A percentile compares a stretch with the other conserved stretches of the same genome.
These are phyloP conservation scores for Coemansia sp. DNA, from an alignment of 192 early-diverging fungal species.

Conservation along the genomic window DNA sequence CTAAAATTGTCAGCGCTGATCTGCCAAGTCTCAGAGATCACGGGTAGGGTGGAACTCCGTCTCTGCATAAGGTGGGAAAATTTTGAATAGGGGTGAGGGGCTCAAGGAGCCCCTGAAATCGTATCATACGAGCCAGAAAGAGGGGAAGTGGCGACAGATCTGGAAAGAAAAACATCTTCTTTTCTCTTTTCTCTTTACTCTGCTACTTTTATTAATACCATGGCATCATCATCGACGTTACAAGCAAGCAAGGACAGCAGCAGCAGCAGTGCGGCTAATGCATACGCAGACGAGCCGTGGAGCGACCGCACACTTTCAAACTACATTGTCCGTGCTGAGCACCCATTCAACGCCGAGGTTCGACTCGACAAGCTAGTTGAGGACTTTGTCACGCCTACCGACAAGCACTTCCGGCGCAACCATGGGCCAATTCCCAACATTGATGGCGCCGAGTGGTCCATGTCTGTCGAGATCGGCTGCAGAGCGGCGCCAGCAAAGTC, in stretches of 20 bases:
- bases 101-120: not conserved
- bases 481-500: conserved; percentile 8
- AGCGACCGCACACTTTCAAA: conserved; percentile 53
- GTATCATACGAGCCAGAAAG: not conserved
- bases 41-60: not conserved
- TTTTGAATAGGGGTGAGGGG: not conserved
- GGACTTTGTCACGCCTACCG: conserved; percentile 72
- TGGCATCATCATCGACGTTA: not conserved
- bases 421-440: conserved; percentile 87
- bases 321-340: conserved; percentile 64
- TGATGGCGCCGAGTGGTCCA: conserved; percentile 54
- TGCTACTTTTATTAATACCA: not conserved
- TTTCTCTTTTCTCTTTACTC: not conserved
- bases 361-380: conserved; percentile 60
- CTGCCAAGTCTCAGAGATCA: not conserved
- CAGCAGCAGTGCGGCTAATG: not conserved
- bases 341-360: conserved; percentile 88
- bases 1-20: not conserved
- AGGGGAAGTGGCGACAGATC: not conserved
- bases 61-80: conserved; percentile 1
- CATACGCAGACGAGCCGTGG: conserved; percentile 73
- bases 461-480: conserved; percentile 58
- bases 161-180: not conserved
- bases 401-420: conserved; percentile 80
- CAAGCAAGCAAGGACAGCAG: not conserved